Evolutionary conservation across 148 eudicot genomes (phyloP), one percentile per base, ranked within the genome.

Genomic region (Camellia lanceoleosa): DNA sequence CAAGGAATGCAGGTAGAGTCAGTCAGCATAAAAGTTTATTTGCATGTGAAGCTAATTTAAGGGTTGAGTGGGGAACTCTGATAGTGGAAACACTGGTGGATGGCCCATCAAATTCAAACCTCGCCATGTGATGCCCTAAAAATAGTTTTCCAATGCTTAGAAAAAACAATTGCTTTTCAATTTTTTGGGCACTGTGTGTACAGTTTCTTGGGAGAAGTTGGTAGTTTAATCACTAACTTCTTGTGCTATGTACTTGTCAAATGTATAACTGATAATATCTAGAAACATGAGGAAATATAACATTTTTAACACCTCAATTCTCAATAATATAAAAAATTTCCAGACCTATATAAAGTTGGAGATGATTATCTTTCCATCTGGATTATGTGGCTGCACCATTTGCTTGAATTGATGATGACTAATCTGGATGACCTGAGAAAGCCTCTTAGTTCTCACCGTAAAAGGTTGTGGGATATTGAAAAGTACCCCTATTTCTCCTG

Each of bases 401-500:
- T 87, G 84, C 87, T 89, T 89, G 82, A 89, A 87, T 66, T 82
- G 84, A 52, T 83, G 89, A 81, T 89, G 91, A 78, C 89, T 82
- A 60, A 89, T 87, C 68, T 88, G 82, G 61, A 89, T 79, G 38
- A 89, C 92, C 82, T 89, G 92, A 80, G 89, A 89, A 78, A 89
- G 88, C 78, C 89, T 82, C 83, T 77, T 87, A 20, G 87, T 89
- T 84, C 92, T 89, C 80, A 89, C 88, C 5, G 92, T 87, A 80
- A 89, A 89, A 65, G 92, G 89, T 80, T 89, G 92, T 77, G 84
- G 84, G 46, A 71, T 63, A 72, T 77, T 77, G 65, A 82, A 72
- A 76, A 82, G 55, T 61, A 89, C 84, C 46, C 84, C 84, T 51
- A 82, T 71, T 77, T 82, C 84, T 77, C 84, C 84, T 59, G 72